Conservation (phyloP, 2,329 filamentous ascomycete genomes). For the Trichoderma oligosporum region DNA sequence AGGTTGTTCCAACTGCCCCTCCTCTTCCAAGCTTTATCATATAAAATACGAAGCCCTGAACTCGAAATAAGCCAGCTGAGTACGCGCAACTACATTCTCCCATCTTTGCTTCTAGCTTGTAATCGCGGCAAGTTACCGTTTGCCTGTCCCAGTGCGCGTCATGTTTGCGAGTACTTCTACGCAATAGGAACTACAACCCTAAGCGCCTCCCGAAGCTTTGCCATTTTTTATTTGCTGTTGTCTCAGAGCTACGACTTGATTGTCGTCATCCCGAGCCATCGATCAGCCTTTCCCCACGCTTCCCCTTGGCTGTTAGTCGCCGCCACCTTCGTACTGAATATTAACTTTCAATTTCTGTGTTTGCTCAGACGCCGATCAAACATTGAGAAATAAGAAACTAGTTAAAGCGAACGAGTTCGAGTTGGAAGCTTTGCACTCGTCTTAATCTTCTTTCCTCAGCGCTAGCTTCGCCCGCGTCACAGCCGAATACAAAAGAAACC, state of each 20-base stretch:
- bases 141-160: not conserved
- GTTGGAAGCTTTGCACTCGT: not conserved
- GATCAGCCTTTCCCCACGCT: constrained; percentile 13
- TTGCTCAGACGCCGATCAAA: not conserved
- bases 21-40: constrained; percentile 8
- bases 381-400: not conserved
- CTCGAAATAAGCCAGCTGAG: not conserved
- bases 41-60: not conserved
- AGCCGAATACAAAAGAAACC: not conserved
- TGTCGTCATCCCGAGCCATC: constrained; percentile 20
- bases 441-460: not conserved
- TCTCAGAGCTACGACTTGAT: not conserved
- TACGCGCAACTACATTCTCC: not conserved
- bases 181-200: not conserved
- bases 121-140: not conserved
- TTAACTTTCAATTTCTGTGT: not conserved
- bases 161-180: not conserved
- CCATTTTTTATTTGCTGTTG: not conserved
- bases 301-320: not conserved
- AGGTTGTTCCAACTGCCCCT: not conserved
- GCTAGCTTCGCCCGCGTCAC: not conserved
- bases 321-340: not conserved
- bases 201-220: constrained; percentile 2
- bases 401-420: not conserved
- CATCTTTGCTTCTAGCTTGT: not conserved